These are phyloP conservation scores for Emericellopsis atlantica DNA, from an alignment of 2,329 filamentous ascomycete genomes.

Conservation along the genomic window DNA sequence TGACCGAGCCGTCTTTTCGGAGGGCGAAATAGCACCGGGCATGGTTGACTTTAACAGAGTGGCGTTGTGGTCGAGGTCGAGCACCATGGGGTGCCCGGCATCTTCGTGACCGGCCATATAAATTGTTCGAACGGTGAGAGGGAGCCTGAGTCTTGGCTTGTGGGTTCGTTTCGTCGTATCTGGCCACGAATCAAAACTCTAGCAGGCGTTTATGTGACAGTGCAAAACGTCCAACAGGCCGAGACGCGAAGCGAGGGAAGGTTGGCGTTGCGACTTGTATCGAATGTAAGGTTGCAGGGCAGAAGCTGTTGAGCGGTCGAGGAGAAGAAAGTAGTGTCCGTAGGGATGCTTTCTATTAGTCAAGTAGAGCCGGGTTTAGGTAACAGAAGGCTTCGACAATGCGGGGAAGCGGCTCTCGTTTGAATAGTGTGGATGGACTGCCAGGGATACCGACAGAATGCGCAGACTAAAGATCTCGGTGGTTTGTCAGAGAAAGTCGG, in stretches of 20 bases:
- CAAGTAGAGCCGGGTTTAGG: conserved; percentile 11
- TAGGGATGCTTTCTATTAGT: conserved; percentile 11
- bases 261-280: too few species aligned
- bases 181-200: too few species aligned
- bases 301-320: too few species aligned
- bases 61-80: conserved; percentile 9
- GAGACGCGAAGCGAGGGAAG: too few species aligned
- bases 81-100: conserved; percentile 15
- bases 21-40: conserved; percentile 21
- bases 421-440: background rate
- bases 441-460: too few species aligned
- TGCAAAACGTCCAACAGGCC: too few species aligned
- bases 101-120: conserved; percentile 16
- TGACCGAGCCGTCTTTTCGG: conserved; percentile 30
- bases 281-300: too few species aligned
- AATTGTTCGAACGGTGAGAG: background rate
- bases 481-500: too few species aligned
- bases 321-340: background rate
- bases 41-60: background rate
- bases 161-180: too few species aligned
- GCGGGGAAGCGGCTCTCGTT: conserved; percentile 2
- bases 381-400: conserved; percentile 8
- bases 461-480: too few species aligned
- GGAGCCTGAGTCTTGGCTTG: too few species aligned
- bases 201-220: too few species aligned